Evolutionary conservation across 2,329 filamentous ascomycete genomes (phyloP).

Genomic region (Xylaria sp.): DNA sequence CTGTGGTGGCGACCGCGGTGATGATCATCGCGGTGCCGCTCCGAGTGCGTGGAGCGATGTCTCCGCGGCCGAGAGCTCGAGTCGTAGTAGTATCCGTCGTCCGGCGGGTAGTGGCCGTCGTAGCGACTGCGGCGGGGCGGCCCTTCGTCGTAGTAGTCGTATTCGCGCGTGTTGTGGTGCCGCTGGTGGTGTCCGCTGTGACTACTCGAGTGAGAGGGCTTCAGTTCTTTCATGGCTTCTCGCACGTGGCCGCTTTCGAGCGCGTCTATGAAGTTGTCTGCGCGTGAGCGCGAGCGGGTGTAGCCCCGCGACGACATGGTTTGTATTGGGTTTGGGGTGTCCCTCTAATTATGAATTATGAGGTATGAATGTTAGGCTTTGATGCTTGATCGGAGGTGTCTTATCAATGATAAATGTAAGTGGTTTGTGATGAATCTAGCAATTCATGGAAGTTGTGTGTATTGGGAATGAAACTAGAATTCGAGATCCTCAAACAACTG

Average conservation of each 20-base stretch:
- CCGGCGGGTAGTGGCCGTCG: constrained; percentile 20
- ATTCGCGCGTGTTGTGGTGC: constrained; percentile 9
- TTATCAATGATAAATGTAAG: not conserved
- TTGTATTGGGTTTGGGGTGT: not conserved
- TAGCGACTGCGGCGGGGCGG: constrained; percentile 21
- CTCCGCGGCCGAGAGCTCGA: not conserved
- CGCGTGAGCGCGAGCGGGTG: constrained; percentile 30
- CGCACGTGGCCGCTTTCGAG: constrained; percentile 26
- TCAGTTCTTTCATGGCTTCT: constrained; percentile 16
- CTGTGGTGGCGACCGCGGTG: constrained; percentile 9
- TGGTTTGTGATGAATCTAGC: not conserved
- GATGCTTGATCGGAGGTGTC: not conserved
- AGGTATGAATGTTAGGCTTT: not conserved
- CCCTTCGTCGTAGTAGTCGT: constrained; percentile 25
- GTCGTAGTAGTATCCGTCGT: constrained; percentile 5
- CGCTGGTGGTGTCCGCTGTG: constrained; percentile 11
- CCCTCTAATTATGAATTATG: not conserved
- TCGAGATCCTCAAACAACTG: not conserved
- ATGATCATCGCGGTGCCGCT: constrained; percentile 14
- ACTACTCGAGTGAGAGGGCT: constrained; percentile 7
- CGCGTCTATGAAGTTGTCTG: constrained; percentile 26
- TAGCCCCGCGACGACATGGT: constrained; percentile 29
- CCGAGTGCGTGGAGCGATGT: constrained; percentile 32
- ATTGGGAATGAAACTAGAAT: not conserved
- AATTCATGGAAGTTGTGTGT: not conserved